Base-by-base conservation (phyloP, 352 stramenopile species). In the Phytophthora sp. region DNA sequence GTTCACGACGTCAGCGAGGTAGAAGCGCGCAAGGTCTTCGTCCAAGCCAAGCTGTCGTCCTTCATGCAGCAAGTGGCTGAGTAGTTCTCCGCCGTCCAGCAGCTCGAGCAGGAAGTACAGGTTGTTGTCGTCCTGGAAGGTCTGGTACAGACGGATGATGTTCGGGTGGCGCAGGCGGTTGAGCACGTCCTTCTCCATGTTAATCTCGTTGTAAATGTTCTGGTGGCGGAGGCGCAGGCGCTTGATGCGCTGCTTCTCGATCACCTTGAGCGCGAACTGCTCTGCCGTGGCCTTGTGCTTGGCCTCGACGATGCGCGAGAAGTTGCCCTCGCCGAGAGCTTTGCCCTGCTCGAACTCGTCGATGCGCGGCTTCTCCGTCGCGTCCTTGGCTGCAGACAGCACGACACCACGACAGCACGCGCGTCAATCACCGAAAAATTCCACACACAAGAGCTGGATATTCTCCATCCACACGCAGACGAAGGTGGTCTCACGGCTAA, bases 121-220 rank as follows among this genome's bases (percentile, higher is more conserved):
- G 53, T 93, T 96, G 24, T 76, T 77, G 28, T 97, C 90, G 71
- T 99, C 96, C 54, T 99, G 94, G 79, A 99, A 99, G 10, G 97
- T 97, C 54, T 98, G 89, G 74, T 98, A 98, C 42, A 98, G 82
- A 11, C 83, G 73, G 34, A 99, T 89, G 66, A 99, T 92, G 69
- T 96, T 96, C 9, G 93, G 84, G 62, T 99, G 95, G 41, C 72
- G 74, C 48, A 96, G 75, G 46, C 69, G 76, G 64, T 94, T 96
- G 24, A 97, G 87, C 60, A 98, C 92, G 18, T 97, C 77, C 69
- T 97, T 96, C 80, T 99, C 97, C 96, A 99, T 99, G 43, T 96
- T 82, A 65, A 99, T 98, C 79, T 99, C 97, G 76, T 99, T 99
- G 72, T 97, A 96, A 10, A 99, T 96, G 71, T 99, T 99, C 34